Conservation (phyloP, 306 rosid species). For the Biancaea sappan region DNA sequence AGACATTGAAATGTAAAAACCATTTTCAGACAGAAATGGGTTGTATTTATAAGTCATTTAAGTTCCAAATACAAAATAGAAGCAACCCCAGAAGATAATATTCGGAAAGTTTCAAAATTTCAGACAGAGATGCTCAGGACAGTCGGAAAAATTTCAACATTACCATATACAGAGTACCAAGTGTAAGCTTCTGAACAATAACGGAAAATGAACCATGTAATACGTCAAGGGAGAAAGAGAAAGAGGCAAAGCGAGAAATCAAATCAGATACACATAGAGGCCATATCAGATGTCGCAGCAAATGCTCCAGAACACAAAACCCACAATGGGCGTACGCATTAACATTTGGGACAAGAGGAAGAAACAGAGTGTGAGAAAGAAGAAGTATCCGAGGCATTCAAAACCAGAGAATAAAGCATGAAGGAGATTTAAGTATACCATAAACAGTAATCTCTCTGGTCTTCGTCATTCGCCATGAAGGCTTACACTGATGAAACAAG, state of each 20-base stretch:
- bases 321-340: slow-evolving; percentile 2
- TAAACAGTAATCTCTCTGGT: slow-evolving; percentile 34
- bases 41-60: neutral
- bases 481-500: neutral
- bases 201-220: neutral
- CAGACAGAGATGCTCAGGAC: neutral
- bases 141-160: neutral
- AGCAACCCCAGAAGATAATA: neutral
- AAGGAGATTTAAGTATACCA: slow-evolving; percentile 41
- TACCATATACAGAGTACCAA: neutral
- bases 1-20: neutral
- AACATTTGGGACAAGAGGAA: neutral
- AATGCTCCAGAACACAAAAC: neutral
- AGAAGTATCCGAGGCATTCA: slow-evolving; percentile 23
- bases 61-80: neutral
- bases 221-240: neutral
- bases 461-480: slow-evolving; percentile 41
- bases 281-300: neutral
- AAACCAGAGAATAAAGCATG: slow-evolving; percentile 21
- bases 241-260: neutral
- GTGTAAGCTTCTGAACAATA: neutral
- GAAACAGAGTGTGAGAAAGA: neutral
- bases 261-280: neutral
- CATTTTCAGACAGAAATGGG: neutral
- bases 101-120: neutral